Percentiles rank a stretch among this genome's conserved stretches.
Conservation (phyloP, 2,329 filamentous ascomycete genomes). For the Fusarium foetens region DNA sequence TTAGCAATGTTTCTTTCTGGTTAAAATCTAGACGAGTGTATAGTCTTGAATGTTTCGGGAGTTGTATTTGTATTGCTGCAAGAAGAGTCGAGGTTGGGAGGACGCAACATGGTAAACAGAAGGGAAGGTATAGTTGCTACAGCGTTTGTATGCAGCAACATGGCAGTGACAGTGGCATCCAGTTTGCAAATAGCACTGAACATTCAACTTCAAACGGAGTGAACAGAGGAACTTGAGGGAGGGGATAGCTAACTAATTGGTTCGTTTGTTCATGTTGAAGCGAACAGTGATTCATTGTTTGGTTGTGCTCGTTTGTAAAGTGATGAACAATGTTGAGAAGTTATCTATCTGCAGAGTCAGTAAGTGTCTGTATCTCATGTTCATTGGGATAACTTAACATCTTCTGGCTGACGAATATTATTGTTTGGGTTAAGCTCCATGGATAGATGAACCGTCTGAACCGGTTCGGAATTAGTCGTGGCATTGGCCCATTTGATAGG, state of each 20-base stretch:
- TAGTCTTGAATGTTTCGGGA: not conserved
- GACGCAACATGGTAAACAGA: not conserved
- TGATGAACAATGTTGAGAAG: not conserved
- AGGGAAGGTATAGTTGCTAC: not conserved
- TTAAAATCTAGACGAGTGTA: not conserved
- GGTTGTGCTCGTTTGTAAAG: not conserved
- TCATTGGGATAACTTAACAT: too few species aligned
- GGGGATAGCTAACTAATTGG: too few species aligned
- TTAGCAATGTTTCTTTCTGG: not conserved
- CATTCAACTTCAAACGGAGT: not conserved
- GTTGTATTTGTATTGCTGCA: not conserved
- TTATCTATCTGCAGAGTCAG: not conserved
- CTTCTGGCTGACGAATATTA: too few species aligned
- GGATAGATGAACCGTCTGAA: not conserved
- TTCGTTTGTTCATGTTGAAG: not conserved
- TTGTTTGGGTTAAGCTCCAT: not conserved
- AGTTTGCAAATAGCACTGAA: not conserved
- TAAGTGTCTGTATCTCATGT: not conserved
- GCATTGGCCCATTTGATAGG: not conserved
- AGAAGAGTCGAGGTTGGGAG: not conserved
- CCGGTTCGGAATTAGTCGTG: not conserved
- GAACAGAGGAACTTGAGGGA: not conserved
- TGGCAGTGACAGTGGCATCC: constrained; percentile 17
- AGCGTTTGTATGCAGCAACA: not conserved
- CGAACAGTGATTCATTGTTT: not conserved